Percentiles rank a stretch among this genome's conserved stretches.
Evolutionary conservation across 352 stramenopile species (phyloP).

Genomic region (Globisporangium nodosum): DNA sequence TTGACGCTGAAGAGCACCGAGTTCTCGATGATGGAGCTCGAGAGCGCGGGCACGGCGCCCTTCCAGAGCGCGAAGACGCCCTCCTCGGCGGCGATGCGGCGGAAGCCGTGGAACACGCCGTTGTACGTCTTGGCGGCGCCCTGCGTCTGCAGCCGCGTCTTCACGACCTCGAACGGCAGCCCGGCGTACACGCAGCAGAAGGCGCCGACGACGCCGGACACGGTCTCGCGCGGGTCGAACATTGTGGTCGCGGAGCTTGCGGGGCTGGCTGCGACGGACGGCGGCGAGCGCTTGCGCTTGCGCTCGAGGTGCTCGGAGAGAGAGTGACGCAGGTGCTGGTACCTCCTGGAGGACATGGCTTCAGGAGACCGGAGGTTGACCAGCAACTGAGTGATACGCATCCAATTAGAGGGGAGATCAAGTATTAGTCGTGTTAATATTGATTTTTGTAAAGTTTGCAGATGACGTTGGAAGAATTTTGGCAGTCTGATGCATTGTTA

Average conservation of each 20-base stretch:
- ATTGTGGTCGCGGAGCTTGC: slow-evolving; percentile 18
- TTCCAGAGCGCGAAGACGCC: slow-evolving; percentile 79
- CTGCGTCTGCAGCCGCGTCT: slow-evolving; percentile 83
- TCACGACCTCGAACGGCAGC: slow-evolving; percentile 86
- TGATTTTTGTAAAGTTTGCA: no score
- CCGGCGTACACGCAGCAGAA: slow-evolving; percentile 82
- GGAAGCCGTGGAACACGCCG: slow-evolving; percentile 60
- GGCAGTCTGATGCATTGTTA: no score
- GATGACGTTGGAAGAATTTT: no score
- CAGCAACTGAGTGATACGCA: no score
- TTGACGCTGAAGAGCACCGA: slow-evolving; percentile 88
- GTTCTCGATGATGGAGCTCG: slow-evolving; percentile 87
- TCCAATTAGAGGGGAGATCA: no score
- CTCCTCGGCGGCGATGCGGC: slow-evolving; percentile 68
- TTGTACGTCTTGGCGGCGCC: slow-evolving; percentile 48
- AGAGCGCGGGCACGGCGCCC: slow-evolving; percentile 80
- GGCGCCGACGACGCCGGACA: slow-evolving; percentile 65
- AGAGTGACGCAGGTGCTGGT: neutral
- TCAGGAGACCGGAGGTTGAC: neutral
- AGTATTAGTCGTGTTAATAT: no score
- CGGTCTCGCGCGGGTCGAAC: slow-evolving; percentile 73
- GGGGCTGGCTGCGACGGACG: no score
- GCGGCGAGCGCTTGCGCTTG: slow-evolving; percentile 14
- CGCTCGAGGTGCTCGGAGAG: slow-evolving; percentile 7
- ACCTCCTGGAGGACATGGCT: neutral